Conservation (phyloP, 305 asterid genomes). For the Solanum chacoense region DNA sequence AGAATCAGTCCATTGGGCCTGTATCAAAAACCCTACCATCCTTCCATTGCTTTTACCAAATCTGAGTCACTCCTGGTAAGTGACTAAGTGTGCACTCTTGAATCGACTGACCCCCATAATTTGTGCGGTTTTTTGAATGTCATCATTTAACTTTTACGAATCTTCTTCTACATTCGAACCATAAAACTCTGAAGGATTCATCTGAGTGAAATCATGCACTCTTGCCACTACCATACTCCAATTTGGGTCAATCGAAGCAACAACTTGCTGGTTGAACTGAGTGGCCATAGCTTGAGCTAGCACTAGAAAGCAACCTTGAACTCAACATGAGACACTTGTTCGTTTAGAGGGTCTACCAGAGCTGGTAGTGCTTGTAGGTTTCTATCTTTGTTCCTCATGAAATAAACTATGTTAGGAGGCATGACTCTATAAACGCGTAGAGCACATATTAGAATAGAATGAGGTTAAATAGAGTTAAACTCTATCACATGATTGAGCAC, state of each 20-base stretch:
- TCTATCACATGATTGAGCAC: neutral
- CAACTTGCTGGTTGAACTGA: no score
- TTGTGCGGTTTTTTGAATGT: no score
- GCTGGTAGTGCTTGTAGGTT: no score
- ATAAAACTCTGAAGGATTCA: no score
- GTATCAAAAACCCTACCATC: neutral
- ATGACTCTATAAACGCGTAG: neutral
- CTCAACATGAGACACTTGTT: no score
- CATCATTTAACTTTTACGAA: neutral
- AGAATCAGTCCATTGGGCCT: neutral
- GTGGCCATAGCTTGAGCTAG: no score
- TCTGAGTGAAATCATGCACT: no score
- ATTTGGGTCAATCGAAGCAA: no score
- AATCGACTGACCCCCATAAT: neutral
- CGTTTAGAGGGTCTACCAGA: no score
- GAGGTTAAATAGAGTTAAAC: neutral
- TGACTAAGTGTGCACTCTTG: neutral
- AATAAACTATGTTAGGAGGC: neutral
- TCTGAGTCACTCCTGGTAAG: neutral
- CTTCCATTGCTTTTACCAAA: neutral
- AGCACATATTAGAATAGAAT: neutral
- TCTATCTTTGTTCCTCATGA: neutral
- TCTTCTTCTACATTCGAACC: neutral
- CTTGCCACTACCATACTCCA: no score
- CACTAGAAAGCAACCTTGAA: no score